A percentile compares a stretch with the other conserved stretches of the same genome.
These are phyloP conservation scores for Arthrobotrys sinensis DNA, from an alignment of 2,329 filamentous ascomycete species.

Conservation along the genomic window DNA sequence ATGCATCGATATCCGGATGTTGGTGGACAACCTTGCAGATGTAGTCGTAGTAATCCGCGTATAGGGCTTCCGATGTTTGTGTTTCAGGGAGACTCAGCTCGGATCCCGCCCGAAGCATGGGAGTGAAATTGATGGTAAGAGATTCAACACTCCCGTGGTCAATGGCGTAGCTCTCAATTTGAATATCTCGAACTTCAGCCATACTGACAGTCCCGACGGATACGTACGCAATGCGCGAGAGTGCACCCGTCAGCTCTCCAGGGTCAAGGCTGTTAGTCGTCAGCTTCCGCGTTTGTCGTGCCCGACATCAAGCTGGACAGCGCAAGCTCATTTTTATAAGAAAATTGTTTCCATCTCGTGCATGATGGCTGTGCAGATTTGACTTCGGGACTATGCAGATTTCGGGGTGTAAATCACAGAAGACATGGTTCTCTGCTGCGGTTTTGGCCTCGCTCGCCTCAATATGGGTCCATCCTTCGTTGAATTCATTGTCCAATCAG, in stretches of 20 bases:
- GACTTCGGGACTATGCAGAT: slow-evolving; percentile 9
- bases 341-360: neutral
- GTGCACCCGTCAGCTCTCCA: no score
- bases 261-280: no score
- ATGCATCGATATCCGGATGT: slow-evolving; percentile 53
- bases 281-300: neutral
- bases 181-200: slow-evolving; percentile 26
- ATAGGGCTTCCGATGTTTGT: slow-evolving; percentile 23
- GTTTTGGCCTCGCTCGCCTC: slow-evolving; percentile 24
- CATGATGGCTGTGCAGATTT: slow-evolving; percentile 27
- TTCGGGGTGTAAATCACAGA: slow-evolving; percentile 6
- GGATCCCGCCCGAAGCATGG: slow-evolving; percentile 24
- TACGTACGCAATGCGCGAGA: no score
- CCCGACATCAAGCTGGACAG: neutral
- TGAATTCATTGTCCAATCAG: slow-evolving; percentile 4
- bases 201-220: slow-evolving; percentile 9
- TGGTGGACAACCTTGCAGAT: slow-evolving; percentile 50
- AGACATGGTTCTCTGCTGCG: slow-evolving; percentile 7
- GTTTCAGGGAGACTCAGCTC: slow-evolving; percentile 48
- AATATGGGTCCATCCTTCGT: slow-evolving; percentile 2
- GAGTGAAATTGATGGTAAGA: slow-evolving; percentile 45
- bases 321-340: neutral
- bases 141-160: slow-evolving; percentile 43
- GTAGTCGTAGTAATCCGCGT: slow-evolving; percentile 55
- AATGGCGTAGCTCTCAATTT: slow-evolving; percentile 21